Base-by-base conservation (phyloP, 169 alveolate genomes). In the Theileria annulata region DNA sequence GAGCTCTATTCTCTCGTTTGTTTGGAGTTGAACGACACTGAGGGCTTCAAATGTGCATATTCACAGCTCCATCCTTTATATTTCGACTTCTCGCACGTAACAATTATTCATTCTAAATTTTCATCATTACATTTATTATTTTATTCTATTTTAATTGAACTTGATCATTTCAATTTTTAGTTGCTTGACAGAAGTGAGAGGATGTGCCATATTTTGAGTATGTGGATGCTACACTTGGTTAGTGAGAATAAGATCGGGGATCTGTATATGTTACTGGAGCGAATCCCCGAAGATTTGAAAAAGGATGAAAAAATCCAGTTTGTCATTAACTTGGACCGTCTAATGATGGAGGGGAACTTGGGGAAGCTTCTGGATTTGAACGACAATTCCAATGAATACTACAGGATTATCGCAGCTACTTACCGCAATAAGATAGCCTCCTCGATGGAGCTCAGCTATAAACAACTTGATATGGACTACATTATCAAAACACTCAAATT, bases 291-390 rank as follows among this genome's bases (percentile, higher is more conserved):
- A 27, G 81, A 83, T 28, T 12, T 83, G 35, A 62, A 71, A 10
- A 1, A 4, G 42, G 81, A 74, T 47, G 56, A 1, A 42, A 83
- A 67, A 31, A 84, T 90, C 63, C 49, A 47, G 21, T 87, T 85
- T 56, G 94, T 86, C 5, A 74, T 90, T 9, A 87, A 86, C 15
- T 67, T 90, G 63, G 94, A 90, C 59, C 88, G 80, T 54, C 79
- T 71, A 68, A 89, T 89, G 80, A 89, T 89, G 94, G 94, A 89
- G 76, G 94, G 94, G 13, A 80, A 85, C 58, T 71, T 89, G 54
- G 66, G 79, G 28, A 67, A 74, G 13, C 79, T 80, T 68, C 62
- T 75, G 31, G 88, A 71, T 51, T 62, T 70, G 74, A 28, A 64
- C 33, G 60, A 54, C 1, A 64, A 56, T 15, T 19, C 92, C 35